phyloP scores from a whole-genome alignment of 495 filamentous ascomycete genomes.

The Tirmania nivea region DNA sequence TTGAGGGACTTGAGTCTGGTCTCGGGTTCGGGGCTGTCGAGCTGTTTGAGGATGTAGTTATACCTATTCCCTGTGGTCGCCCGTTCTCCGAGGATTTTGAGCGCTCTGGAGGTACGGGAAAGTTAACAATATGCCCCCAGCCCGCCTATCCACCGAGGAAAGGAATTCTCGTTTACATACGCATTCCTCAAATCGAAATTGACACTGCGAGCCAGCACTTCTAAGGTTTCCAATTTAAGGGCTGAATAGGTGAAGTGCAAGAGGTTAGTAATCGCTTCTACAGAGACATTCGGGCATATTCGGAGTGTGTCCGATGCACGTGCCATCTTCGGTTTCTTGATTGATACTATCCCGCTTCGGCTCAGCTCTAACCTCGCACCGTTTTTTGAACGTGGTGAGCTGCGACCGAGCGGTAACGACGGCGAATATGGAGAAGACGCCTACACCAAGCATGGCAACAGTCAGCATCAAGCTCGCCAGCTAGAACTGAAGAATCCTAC shows the following conservation, averaged over 20 bases:
- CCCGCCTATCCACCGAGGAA: too few species aligned
- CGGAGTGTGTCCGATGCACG: not conserved
- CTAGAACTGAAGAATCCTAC: not conserved
- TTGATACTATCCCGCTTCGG: conserved; percentile 8
- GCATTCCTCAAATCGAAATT: conserved; percentile 11
- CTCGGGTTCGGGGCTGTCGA: not conserved
- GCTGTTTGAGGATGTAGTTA: conserved; percentile 6
- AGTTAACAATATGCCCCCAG: not conserved
- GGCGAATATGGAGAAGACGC: conserved; percentile 4
- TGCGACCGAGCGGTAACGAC: conserved; percentile 5
- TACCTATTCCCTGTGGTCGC: conserved; percentile 9
- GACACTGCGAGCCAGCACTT: conserved; percentile 1
- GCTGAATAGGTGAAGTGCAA: conserved; percentile 7
- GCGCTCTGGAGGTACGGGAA: conserved; percentile 2
- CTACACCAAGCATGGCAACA: not conserved
- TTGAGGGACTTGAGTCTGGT: conserved; percentile 5
- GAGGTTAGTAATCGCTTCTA: not conserved
- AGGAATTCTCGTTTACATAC: not conserved
- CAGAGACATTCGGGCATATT: not conserved
- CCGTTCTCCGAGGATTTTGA: conserved; percentile 15
- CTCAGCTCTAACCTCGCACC: conserved; percentile 8
- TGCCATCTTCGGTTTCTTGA: conserved; percentile 12
- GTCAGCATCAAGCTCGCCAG: not conserved
- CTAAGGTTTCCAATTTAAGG: conserved; percentile 10
- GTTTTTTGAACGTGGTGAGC: conserved; percentile 7